Percentiles rank a stretch among this genome's conserved stretches.
phyloP scores from a whole-genome alignment of 1,284 basidiomycete genomes.

The Cutaneotrichosporon cavernicola region DNA sequence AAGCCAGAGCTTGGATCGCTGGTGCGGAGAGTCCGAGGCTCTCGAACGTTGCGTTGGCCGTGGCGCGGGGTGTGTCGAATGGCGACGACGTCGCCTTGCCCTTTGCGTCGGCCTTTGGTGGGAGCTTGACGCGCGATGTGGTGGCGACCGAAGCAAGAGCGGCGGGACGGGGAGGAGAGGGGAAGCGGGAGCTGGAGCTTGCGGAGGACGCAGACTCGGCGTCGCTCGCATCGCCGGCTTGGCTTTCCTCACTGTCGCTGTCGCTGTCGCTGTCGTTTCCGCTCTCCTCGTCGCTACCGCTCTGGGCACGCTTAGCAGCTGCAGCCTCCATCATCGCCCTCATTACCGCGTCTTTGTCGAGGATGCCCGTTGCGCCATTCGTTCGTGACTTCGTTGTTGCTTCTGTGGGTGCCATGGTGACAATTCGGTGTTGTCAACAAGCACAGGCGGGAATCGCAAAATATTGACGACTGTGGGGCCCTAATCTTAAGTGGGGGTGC shows the following conservation, averaged over 20 bases:
- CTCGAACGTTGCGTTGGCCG: conserved; percentile 64
- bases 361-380: conserved; percentile 8
- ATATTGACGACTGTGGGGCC: conserved; percentile 8
- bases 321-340: conserved; percentile 42
- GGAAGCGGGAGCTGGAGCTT: background rate
- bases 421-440: conserved; percentile 5
- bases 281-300: conserved; percentile 22
- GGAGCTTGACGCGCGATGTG: conserved; percentile 32
- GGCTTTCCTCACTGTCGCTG: conserved; percentile 19
- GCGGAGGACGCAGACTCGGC: conserved; percentile 1
- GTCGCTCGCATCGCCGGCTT: conserved; percentile 17
- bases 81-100: conserved; percentile 46
- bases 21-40: conserved; percentile 72
- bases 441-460: background rate
- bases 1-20: conserved; percentile 68
- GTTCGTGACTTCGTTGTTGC: background rate
- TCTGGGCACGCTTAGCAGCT: conserved; percentile 21
- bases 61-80: conserved; percentile 61
- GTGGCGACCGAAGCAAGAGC: conserved; percentile 21
- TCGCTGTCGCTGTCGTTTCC: conserved; percentile 20
- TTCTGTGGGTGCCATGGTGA: conserved; percentile 3
- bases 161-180: conserved; percentile 1
- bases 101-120: conserved; percentile 20
- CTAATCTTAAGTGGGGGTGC: background rate
- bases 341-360: conserved; percentile 47